These are phyloP conservation scores for Cryptosporidium meleagridis DNA, from an alignment of 169 alveolate species.

Conservation along the genomic window DNA sequence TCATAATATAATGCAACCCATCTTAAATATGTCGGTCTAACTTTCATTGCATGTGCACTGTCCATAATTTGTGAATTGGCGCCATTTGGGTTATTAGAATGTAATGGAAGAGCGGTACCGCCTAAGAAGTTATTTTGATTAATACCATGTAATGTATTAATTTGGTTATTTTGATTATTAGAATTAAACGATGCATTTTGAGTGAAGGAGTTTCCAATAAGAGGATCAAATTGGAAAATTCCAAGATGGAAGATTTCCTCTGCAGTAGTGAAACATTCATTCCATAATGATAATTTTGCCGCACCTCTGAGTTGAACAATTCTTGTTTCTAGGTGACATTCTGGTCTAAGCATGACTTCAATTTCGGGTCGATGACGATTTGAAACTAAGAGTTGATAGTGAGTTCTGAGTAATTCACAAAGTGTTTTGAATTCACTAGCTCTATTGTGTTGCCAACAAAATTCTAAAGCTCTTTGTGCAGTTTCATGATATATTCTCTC, in stretches of 20 bases:
- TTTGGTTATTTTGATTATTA: neutral
- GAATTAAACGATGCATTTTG: slow-evolving; percentile 1
- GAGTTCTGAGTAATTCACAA: slow-evolving; percentile 93
- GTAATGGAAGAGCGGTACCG: slow-evolving; percentile 1
- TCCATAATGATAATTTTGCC: slow-evolving; percentile 93
- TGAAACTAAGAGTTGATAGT: slow-evolving; percentile 85
- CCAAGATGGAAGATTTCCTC: slow-evolving; percentile 91
- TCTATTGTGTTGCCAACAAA: slow-evolving; percentile 93
- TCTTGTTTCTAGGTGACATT: slow-evolving; percentile 90
- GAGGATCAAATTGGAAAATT: slow-evolving; percentile 62
- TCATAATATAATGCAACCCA: slow-evolving; percentile 92
- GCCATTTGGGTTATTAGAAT: neutral
- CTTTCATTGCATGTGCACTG: slow-evolving; percentile 80
- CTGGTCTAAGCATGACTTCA: slow-evolving; percentile 86
- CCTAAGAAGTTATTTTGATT: neutral
- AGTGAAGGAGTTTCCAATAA: slow-evolving; percentile 31
- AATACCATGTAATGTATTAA: neutral
- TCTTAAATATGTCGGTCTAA: slow-evolving; percentile 80
- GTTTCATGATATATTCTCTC: slow-evolving; percentile 94
- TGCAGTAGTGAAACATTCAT: slow-evolving; percentile 94
- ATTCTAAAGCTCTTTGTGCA: slow-evolving; percentile 92
- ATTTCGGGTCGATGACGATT: slow-evolving; percentile 80
- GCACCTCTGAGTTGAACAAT: slow-evolving; percentile 92
- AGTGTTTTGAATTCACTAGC: slow-evolving; percentile 93
- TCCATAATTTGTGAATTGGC: slow-evolving; percentile 10